These are phyloP conservation scores for Chalciporus piperatus DNA, from an alignment of 768 basidiomycete genomes.

Conservation along the genomic window DNA sequence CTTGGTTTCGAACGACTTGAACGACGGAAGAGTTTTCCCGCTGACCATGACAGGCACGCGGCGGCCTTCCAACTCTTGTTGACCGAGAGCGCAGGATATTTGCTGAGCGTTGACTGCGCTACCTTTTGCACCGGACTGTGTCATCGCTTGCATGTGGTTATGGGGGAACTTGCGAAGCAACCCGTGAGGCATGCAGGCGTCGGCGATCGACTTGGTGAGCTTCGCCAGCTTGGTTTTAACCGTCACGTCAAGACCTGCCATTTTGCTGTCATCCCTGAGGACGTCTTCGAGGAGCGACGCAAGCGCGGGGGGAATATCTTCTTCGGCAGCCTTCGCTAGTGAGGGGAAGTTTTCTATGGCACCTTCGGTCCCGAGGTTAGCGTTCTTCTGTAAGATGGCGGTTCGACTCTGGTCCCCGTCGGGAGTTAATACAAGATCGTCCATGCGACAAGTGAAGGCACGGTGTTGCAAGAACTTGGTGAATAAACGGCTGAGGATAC, in stretches of 20 bases:
- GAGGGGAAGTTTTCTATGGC: slow-evolving; percentile 91
- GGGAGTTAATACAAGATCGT: slow-evolving; percentile 88
- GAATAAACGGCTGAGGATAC: slow-evolving; percentile 89
- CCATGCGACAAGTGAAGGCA: slow-evolving; percentile 98
- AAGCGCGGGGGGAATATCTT: slow-evolving; percentile 57
- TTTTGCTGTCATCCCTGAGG: slow-evolving; percentile 91
- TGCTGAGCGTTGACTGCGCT: slow-evolving; percentile 96
- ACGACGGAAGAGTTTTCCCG: slow-evolving; percentile 96
- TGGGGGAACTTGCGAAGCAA: slow-evolving; percentile 93
- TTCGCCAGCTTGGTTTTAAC: slow-evolving; percentile 83
- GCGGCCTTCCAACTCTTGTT: slow-evolving; percentile 97
- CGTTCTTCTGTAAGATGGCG: slow-evolving; percentile 63
- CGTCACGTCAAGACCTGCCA: slow-evolving; percentile 94
- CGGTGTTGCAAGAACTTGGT: slow-evolving; percentile 97
- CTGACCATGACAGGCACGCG: slow-evolving; percentile 99
- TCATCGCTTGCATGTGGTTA: slow-evolving; percentile 99
- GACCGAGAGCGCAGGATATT: slow-evolving; percentile 96
- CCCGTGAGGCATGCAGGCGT: slow-evolving; percentile 80
- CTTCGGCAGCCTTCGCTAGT: slow-evolving; percentile 45
- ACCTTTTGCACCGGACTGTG: slow-evolving; percentile 95
- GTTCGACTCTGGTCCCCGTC: slow-evolving; percentile 71
- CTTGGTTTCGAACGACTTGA: slow-evolving; percentile 96
- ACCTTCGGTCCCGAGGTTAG: slow-evolving; percentile 76
- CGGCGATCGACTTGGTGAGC: slow-evolving; percentile 87
- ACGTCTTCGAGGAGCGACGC: slow-evolving; percentile 82